Percentiles rank a stretch among this genome's conserved stretches.
phyloP scores from a whole-genome alignment of 2,329 filamentous ascomycete species.

The Colletotrichum echinochloae region DNA sequence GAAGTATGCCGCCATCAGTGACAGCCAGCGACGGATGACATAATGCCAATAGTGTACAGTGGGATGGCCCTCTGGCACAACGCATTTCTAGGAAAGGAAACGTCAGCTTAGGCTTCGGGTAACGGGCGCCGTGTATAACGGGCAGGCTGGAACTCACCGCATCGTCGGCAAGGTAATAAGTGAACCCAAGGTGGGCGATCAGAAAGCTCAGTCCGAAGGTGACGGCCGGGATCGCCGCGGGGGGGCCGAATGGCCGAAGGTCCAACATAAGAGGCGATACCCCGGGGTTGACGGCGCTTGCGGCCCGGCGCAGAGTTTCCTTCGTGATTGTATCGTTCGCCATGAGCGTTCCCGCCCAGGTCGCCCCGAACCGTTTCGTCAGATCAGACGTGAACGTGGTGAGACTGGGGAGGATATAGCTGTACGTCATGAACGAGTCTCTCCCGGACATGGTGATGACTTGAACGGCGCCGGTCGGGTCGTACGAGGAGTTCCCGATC shows the following conservation, averaged over 20 bases:
- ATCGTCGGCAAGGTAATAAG: constrained; percentile 30
- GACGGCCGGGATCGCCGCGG: constrained; percentile 20
- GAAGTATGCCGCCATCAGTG: constrained; percentile 27
- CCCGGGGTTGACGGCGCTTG: constrained; percentile 24
- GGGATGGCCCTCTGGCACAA: constrained; percentile 26
- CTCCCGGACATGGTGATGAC: constrained; percentile 26
- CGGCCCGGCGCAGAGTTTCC: constrained; percentile 19
- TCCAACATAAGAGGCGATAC: constrained; percentile 28
- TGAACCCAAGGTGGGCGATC: constrained; percentile 24
- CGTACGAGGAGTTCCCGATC: constrained; percentile 20
- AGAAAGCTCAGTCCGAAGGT: constrained; percentile 31
- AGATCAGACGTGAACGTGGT: constrained; percentile 15
- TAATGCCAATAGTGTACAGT: constrained; percentile 35
- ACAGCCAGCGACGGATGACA: constrained; percentile 24
- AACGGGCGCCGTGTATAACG: neutral
- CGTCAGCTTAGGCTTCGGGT: neutral
- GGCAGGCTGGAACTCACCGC: neutral
- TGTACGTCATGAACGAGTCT: constrained; percentile 33
- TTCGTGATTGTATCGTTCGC: constrained; percentile 18
- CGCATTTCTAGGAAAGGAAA: constrained; percentile 15
- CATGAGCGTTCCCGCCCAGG: constrained; percentile 15
- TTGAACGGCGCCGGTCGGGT: constrained; percentile 27
- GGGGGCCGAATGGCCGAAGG: constrained; percentile 27
- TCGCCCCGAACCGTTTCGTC: constrained; percentile 9
- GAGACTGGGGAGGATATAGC: constrained; percentile 26